Evolutionary conservation across 2,329 filamentous ascomycete genomes (phyloP).

Genomic region (Diaporthe citriasiana): DNA sequence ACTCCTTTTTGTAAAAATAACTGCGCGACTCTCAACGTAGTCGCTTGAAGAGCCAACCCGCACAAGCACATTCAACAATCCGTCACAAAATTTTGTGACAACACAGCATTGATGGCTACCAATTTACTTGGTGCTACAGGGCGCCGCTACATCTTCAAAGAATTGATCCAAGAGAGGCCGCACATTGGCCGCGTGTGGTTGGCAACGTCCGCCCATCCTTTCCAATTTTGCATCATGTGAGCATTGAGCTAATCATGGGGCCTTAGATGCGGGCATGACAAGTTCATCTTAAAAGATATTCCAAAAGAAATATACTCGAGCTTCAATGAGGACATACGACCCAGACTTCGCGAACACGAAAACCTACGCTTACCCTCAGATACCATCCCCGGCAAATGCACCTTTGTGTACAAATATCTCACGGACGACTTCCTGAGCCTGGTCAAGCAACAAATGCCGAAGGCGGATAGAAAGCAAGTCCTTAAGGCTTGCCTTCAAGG

Average conservation of each 20-base stretch:
- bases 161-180: constrained; percentile 17
- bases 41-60: not conserved
- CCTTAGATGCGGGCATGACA: constrained; percentile 5
- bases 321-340: constrained; percentile 3
- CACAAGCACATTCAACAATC: not conserved
- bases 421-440: constrained; percentile 6
- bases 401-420: not conserved
- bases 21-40: not conserved
- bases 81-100: too few relatives aligned
- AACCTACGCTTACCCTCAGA: not conserved
- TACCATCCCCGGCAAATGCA: not conserved
- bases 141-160: constrained; percentile 16
- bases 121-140: not conserved
- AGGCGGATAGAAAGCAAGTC: not conserved
- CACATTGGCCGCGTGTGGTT: constrained; percentile 6
- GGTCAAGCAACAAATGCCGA: not conserved
- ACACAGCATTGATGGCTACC: too few relatives aligned
- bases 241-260: not conserved
- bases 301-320: not conserved
- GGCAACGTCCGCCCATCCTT: constrained; percentile 1
- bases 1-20: not conserved
- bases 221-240: not conserved
- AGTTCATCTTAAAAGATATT: not conserved
- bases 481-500: not conserved
- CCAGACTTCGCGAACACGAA: constrained; percentile 1